Percentiles rank a stretch among this genome's conserved stretches.
Conservation (phyloP, 73 alveolate genomes). For the Paramecium pentaurelia region DNA sequence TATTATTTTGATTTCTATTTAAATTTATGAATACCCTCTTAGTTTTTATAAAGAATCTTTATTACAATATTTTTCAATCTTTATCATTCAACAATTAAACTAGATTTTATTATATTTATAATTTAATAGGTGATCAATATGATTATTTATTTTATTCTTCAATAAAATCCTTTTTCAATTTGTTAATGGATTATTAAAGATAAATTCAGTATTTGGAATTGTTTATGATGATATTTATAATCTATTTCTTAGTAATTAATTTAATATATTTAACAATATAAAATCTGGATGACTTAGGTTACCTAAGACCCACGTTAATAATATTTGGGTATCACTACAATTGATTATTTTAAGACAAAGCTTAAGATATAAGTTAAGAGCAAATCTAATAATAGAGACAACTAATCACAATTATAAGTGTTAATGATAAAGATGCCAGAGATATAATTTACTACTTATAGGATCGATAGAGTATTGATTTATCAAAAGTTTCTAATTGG, state of each 20-base stretch:
- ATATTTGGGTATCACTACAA: not conserved
- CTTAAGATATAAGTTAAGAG: not conserved
- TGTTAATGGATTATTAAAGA: not conserved
- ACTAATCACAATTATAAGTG: not conserved
- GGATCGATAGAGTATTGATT: not conserved
- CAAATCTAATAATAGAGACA: not conserved
- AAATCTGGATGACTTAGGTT: not conserved
- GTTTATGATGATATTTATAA: not conserved
- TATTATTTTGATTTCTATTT: not conserved
- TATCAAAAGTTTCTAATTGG: not conserved
- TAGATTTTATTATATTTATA: too few species aligned
- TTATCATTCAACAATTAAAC: not conserved
- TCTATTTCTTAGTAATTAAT: not conserved
- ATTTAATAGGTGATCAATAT: not conserved
- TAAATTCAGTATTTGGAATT: not conserved
- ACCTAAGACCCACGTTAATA: not conserved
- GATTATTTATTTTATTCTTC: not conserved
- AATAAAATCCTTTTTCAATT: not conserved
- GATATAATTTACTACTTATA: not conserved
- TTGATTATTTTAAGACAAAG: conserved; percentile 4
- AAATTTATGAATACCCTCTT: not conserved
- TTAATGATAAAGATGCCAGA: conserved; percentile 9
- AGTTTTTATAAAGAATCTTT: not conserved
- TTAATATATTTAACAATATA: not conserved
- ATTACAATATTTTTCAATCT: not conserved